phyloP scores from a whole-genome alignment of 2,329 filamentous ascomycete genomes.

The Apiospora sp. region DNA sequence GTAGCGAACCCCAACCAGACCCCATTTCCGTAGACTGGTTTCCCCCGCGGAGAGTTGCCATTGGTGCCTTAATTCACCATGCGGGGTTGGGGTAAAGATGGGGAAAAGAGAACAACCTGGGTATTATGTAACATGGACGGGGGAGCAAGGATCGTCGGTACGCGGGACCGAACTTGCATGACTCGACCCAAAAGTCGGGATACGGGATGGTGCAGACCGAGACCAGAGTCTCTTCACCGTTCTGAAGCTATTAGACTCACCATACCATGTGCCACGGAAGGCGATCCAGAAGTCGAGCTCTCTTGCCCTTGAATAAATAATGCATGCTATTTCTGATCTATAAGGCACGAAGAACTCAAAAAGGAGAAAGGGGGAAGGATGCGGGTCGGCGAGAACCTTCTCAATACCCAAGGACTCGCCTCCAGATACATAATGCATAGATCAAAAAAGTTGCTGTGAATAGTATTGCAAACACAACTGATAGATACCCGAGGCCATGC shows the following conservation, averaged over 20 bases:
- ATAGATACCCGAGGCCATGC: background rate
- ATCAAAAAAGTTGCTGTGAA: background rate
- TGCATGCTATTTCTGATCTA: background rate
- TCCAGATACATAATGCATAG: background rate
- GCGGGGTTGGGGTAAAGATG: conserved; percentile 11
- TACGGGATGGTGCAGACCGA: conserved; percentile 1
- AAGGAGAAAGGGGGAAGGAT: background rate
- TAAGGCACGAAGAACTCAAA: background rate
- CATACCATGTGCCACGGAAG: background rate
- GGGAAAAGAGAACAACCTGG: background rate
- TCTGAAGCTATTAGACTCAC: background rate
- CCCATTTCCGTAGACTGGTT: background rate
- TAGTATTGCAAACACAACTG: background rate
- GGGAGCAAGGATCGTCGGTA: conserved; percentile 10
- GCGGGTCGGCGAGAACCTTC: background rate
- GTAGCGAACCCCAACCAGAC: background rate
- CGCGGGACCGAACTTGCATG: background rate
- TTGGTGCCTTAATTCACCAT: conserved; percentile 16
- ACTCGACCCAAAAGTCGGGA: background rate
- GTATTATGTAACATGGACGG: background rate
- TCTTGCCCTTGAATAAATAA: background rate
- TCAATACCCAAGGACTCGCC: background rate
- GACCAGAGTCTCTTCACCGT: background rate
- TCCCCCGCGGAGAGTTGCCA: background rate
- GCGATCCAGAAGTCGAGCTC: background rate